These are phyloP conservation scores for Cordyceps javanica DNA, from an alignment of 2,329 filamentous ascomycete genomes.

Conservation along the genomic window DNA sequence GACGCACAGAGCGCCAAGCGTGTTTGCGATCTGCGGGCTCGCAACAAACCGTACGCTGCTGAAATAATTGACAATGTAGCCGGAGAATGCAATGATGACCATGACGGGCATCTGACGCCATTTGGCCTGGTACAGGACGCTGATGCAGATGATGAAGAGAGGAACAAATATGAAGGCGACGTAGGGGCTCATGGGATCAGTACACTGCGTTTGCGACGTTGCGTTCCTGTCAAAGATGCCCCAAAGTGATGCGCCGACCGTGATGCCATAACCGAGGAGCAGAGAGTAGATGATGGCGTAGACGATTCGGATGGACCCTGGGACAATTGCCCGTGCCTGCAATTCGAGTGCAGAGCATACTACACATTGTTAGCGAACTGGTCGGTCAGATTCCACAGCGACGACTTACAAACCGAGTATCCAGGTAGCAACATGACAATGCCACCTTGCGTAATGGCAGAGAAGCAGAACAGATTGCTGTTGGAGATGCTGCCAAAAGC, in stretches of 20 bases:
- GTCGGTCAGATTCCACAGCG: not conserved
- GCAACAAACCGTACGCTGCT: constrained; percentile 57
- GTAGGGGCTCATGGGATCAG: constrained; percentile 35
- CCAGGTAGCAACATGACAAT: constrained; percentile 62
- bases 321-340: constrained; percentile 62
- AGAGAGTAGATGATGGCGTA: constrained; percentile 70
- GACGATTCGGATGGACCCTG: constrained; percentile 67
- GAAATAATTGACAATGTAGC: constrained; percentile 74
- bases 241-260: constrained; percentile 58
- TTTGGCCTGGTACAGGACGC: constrained; percentile 74
- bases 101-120: constrained; percentile 76
- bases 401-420: constrained; percentile 49
- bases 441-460: constrained; percentile 56
- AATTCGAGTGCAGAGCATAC: constrained; percentile 52
- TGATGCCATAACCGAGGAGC: constrained; percentile 67
- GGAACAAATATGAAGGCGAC: constrained; percentile 66
- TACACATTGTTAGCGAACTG: constrained; percentile 18
- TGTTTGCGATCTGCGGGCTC: constrained; percentile 71
- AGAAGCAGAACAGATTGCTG: constrained; percentile 55
- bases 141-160: constrained; percentile 65
- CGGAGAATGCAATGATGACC: constrained; percentile 64
- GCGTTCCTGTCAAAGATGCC: constrained; percentile 53
- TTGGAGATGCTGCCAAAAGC: constrained; percentile 54
- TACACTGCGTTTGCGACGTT: constrained; percentile 37
- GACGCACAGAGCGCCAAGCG: constrained; percentile 68